Evolutionary conservation across 805 yeast species (phyloP).

Genomic region (Ogataea minuta): DNA sequence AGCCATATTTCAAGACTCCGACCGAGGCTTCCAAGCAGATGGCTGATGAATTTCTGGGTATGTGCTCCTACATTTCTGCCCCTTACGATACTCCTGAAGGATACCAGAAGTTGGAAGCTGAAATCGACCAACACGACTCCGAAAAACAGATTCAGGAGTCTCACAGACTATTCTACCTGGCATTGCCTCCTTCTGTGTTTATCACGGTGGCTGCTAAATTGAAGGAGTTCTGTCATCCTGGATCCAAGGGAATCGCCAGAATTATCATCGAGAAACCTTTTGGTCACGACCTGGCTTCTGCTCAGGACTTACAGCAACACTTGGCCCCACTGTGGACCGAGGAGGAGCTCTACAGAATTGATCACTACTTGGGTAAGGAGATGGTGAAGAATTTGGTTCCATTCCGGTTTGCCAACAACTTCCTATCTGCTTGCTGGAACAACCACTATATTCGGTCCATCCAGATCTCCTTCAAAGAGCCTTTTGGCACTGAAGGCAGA

Average conservation of each 20-base stretch:
- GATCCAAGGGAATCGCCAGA: conserved; percentile 64
- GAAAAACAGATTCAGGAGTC: conserved; percentile 45
- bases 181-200: conserved; percentile 93
- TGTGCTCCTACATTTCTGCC: conserved; percentile 71
- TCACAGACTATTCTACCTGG: conserved; percentile 87
- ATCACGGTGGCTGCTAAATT: conserved; percentile 72
- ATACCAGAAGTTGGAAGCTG: conserved; percentile 53
- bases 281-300: conserved; percentile 83
- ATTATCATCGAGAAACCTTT: conserved; percentile 96
- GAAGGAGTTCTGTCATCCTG: conserved; percentile 65
- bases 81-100: conserved; percentile 80
- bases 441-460: conserved; percentile 71
- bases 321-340: conserved; percentile 87
- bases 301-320: conserved; percentile 71
- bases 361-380: conserved; percentile 97
- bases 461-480: conserved; percentile 92
- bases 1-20: conserved; percentile 51
- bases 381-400: conserved; percentile 93
- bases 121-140: conserved; percentile 59
- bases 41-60: conserved; percentile 60
- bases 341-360: conserved; percentile 91
- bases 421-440: conserved; percentile 88
- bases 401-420: conserved; percentile 86
- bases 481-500: conserved; percentile 98
- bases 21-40: conserved; percentile 35